These are phyloP conservation scores for Acephala macrosclerotiorum DNA, from an alignment of 2,329 filamentous ascomycete species.

Conservation along the genomic window DNA sequence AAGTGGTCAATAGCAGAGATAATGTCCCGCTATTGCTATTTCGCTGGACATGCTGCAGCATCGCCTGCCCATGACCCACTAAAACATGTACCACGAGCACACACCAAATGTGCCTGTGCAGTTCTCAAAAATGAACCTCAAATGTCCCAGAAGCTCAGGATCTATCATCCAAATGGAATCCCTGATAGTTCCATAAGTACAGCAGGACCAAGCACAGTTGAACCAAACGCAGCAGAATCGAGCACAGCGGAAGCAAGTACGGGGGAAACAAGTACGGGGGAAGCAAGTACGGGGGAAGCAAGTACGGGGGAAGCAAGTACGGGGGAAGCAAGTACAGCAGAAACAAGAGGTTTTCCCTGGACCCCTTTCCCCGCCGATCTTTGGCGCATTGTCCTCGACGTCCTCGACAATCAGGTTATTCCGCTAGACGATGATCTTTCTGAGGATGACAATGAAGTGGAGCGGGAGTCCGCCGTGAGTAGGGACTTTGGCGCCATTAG, in stretches of 20 bases:
- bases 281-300: no score
- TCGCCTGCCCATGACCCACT: not conserved
- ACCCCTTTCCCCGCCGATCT: not conserved
- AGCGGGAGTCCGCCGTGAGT: not conserved
- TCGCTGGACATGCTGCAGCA: no score
- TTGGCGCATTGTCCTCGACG: constrained; percentile 11
- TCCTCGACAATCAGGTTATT: not conserved
- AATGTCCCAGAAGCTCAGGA: not conserved
- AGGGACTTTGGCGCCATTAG: constrained; percentile 12
- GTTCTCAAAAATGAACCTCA: not conserved
- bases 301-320: no score
- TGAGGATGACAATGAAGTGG: not conserved
- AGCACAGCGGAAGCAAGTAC: no score
- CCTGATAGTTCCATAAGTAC: no score
- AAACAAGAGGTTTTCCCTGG: not conserved
- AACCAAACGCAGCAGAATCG: no score
- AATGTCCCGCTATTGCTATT: no score
- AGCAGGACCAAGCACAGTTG: not conserved
- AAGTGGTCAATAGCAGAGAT: no score
- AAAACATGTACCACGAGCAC: not conserved
- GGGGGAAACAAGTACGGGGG: no score
- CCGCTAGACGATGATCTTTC: not conserved
- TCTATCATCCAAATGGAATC: not conserved
- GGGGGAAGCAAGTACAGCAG: no score
- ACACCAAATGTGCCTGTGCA: not conserved